phyloP scores from a whole-genome alignment of 139 green algal species.

The Chlorella sp. region DNA sequence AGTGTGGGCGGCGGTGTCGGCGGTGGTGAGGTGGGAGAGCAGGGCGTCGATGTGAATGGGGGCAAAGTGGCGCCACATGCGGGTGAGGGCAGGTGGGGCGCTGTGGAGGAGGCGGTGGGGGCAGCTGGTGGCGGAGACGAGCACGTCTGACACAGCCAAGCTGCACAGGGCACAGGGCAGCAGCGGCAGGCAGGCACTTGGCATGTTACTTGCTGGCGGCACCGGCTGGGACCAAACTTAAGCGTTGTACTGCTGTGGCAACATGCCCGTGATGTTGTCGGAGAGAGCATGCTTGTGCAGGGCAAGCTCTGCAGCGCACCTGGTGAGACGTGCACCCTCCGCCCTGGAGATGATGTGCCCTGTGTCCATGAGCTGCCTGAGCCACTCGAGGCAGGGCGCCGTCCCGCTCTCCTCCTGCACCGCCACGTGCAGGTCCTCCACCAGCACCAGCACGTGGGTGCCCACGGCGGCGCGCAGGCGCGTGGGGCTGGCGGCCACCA shows the following conservation, averaged over 20 bases:
- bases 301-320: too few species aligned
- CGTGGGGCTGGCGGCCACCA: not conserved
- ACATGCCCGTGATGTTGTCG: too few species aligned
- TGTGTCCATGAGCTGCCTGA: not conserved
- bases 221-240: too few species aligned
- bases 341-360: too few species aligned
- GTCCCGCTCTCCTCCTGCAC: not conserved
- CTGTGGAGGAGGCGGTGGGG: slow-evolving; percentile 6
- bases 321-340: too few species aligned
- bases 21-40: too few species aligned
- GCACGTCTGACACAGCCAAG: not conserved
- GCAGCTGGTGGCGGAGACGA: slow-evolving; percentile 12
- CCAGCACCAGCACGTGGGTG: slow-evolving; percentile 23
- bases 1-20: not conserved
- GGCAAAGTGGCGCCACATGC: slow-evolving; percentile 23
- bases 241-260: too few species aligned
- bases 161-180: not conserved
- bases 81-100: slow-evolving; percentile 14
- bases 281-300: too few species aligned
- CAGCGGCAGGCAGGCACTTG: too few species aligned
- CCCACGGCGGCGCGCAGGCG: slow-evolving; percentile 14
- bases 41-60: slow-evolving; percentile 25
- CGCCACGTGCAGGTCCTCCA: slow-evolving; percentile 27
- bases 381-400: not conserved
- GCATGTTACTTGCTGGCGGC: too few species aligned